Base-by-base conservation (phyloP, 805 yeast species). In the Wickerhamomyces silvicola region DNA sequence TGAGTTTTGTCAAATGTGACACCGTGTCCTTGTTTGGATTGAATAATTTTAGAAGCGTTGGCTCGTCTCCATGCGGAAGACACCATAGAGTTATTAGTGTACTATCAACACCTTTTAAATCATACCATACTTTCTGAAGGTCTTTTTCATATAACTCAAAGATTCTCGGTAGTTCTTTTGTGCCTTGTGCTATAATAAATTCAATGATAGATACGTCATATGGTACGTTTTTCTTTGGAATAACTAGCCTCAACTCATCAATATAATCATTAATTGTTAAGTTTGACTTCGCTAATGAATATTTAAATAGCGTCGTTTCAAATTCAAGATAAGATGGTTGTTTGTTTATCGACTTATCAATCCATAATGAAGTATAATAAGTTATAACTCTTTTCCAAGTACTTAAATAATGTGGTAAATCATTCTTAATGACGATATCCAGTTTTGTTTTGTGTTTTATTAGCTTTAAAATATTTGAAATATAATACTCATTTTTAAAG, bases 331-430 rank as follows among this genome's bases (percentile, higher is more conserved):
- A 30, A 6, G 24, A 21, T 9, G 31, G 24, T 15, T 19, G 22
- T 12, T 17, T 21, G 11, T 22, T 18, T 6, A 33, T 19, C 7
- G 30, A 24, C n/a, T 16, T 20, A 7, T 15, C 11, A 7, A 31
- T 23, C 31, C 36, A 35, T 4, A 15, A 10, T 10, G 18, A 15
- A 4, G 31, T 30, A n/a, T 12, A 35, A n/a, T 21, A 13, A 11
- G 20, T 24, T 35, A 35, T 35, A 10, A 32, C 21, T n/a, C 12
- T 19, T 24, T 30, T 35, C 38, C 38, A 35, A 10, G n/a, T 11
- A 6, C 10, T 19, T 10, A 34, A 19, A n/a, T 18, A 34, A 4
- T 24, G 24, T 6, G 24, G 21, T 7, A 24, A 9, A 18, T 18
- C 17, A 18, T 16, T 10, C 3, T 13, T 16, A n/a, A 17, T 11